Conservation (phyloP, 768 basidiomycete species). For the Lactarius evosmus region DNA sequence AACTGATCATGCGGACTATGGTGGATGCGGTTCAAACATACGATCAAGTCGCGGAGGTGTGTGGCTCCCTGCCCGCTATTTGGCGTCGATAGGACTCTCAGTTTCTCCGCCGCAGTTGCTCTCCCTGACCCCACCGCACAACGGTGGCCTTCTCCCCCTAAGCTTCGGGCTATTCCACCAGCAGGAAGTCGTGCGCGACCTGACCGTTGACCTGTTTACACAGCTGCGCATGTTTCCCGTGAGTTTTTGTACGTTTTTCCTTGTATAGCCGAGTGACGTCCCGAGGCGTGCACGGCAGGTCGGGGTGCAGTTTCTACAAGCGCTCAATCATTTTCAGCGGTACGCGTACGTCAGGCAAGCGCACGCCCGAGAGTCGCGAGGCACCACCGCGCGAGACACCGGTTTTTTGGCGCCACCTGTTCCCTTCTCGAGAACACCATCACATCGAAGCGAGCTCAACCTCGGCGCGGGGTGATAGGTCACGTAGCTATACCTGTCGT, state of each 20-base stretch:
- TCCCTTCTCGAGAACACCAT: constrained; percentile 21
- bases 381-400: constrained; percentile 9
- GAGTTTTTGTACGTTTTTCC: constrained; percentile 32
- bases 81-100: constrained; percentile 1
- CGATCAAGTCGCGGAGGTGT: constrained; percentile 86
- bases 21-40: constrained; percentile 72
- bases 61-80: constrained; percentile 26
- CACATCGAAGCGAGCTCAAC: constrained; percentile 20
- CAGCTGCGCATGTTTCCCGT: constrained; percentile 75
- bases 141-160: constrained; percentile 79
- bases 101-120: constrained; percentile 56
- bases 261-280: constrained; percentile 4
- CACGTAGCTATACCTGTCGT: not conserved
- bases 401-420: constrained; percentile 18
- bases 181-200: constrained; percentile 66
- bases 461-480: constrained; percentile 10
- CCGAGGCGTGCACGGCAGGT: constrained; percentile 45
- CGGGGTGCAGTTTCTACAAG: constrained; percentile 71
- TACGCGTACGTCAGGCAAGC: constrained; percentile 86
- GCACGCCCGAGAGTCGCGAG: constrained; percentile 51
- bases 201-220: constrained; percentile 81
- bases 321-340: constrained; percentile 85
- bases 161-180: constrained; percentile 93
- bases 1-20: constrained; percentile 70
- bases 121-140: constrained; percentile 67